Conservation (phyloP, 2,329 filamentous ascomycete species). For the Atkinsonella hypoxylon region DNA sequence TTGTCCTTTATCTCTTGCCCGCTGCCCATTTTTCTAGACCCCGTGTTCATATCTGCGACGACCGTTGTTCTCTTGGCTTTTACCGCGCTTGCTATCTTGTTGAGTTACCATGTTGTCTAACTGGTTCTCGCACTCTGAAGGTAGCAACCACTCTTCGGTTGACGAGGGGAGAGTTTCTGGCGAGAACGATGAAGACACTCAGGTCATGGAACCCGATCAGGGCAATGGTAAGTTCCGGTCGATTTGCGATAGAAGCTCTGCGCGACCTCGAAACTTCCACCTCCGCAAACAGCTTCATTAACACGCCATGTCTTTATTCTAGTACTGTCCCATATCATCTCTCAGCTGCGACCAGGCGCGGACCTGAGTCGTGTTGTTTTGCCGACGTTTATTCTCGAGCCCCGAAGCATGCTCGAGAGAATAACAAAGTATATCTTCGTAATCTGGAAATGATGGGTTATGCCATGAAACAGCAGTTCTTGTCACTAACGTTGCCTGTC, state of each 20-base stretch:
- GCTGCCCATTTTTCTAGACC: neutral
- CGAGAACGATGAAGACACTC: conserved; percentile 55
- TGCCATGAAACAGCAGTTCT: neutral
- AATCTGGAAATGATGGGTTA: neutral
- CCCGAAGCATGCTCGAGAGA: conserved; percentile 92
- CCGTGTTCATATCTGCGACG: neutral
- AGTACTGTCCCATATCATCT: conserved; percentile 97
- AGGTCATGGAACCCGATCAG: conserved; percentile 80
- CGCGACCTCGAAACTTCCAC: neutral
- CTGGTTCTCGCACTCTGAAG: conserved; percentile 29
- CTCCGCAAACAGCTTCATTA: neutral
- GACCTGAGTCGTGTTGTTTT: conserved; percentile 90
- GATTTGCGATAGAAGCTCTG: neutral
- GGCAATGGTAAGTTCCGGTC: conserved; percentile 61
- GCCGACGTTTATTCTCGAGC: conserved; percentile 95
- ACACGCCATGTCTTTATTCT: neutral
- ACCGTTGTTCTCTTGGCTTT: neutral
- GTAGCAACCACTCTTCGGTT: conserved; percentile 40
- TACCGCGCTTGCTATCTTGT: conserved; percentile 9
- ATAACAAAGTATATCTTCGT: conserved; percentile 78
- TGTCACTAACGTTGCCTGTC: neutral
- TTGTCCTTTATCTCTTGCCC: neutral
- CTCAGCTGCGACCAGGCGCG: conserved; percentile 86
- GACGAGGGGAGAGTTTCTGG: conserved; percentile 36
- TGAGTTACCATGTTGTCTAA: conserved; percentile 27